phyloP scores from a whole-genome alignment of 2,329 filamentous ascomycete genomes.

The Colletotrichum tabaci region DNA sequence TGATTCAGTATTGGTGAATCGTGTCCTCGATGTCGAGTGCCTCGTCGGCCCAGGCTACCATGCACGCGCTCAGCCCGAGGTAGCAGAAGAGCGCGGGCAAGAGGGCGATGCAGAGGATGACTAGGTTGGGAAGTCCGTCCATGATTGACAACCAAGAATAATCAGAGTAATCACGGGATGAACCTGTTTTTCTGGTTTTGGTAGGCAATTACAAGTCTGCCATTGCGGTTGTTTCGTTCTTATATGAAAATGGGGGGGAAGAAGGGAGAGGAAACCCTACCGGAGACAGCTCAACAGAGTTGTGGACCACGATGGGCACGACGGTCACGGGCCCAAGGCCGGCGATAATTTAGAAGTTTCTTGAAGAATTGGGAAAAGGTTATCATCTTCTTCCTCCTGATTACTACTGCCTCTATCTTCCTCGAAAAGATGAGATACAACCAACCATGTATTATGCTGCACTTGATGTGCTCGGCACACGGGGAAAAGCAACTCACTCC shows the following conservation, averaged over 20 bases:
- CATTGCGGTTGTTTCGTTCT: too few species aligned
- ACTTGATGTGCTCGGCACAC: not conserved
- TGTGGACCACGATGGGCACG: not conserved
- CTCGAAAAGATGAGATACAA: too few species aligned
- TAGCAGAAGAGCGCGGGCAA: not conserved
- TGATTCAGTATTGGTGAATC: too few species aligned
- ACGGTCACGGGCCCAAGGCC: not conserved
- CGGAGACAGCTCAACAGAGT: not conserved
- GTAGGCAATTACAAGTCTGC: too few species aligned
- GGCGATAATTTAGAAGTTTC: not conserved
- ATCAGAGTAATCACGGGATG: accelerated
- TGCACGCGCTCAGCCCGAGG: not conserved
- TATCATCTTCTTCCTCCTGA: too few species aligned
- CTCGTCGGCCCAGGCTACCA: not conserved
- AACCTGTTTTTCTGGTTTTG: too few species aligned
- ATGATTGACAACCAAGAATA: not conserved
- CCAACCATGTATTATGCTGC: too few species aligned
- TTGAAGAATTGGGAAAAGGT: not conserved
- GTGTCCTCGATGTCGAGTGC: not conserved
- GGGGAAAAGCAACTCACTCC: not conserved
- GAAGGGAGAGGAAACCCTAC: not conserved
- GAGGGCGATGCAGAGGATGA: not conserved
- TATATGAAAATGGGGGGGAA: not conserved
- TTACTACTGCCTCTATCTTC: too few species aligned
- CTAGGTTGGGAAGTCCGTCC: not conserved